Evolutionary conservation across 2,329 filamentous ascomycete genomes (phyloP).

Genomic region (Scedosporium apiospermum): DNA sequence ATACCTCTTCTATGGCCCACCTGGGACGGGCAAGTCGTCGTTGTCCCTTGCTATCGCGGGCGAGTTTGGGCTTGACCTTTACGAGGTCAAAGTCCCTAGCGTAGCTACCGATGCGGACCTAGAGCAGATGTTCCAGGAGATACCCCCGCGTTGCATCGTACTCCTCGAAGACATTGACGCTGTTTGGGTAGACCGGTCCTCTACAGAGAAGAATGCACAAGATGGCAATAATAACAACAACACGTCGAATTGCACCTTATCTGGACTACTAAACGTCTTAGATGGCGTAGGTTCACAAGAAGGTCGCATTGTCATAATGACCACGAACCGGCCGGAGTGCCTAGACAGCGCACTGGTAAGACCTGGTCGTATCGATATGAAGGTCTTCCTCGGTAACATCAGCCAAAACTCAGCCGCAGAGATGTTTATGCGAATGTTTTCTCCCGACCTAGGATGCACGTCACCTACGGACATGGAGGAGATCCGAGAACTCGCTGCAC

Average conservation of each 20-base stretch:
- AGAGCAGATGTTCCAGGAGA: constrained; percentile 51
- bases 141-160: constrained; percentile 62
- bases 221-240: constrained; percentile 26
- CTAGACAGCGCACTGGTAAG: constrained; percentile 54
- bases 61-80: constrained; percentile 60
- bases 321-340: constrained; percentile 52
- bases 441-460: constrained; percentile 20
- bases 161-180: constrained; percentile 70
- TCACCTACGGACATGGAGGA: constrained; percentile 18
- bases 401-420: constrained; percentile 30
- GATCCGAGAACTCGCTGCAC: constrained; percentile 29
- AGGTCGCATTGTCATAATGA: constrained; percentile 53
- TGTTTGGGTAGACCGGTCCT: constrained; percentile 56
- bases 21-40: constrained; percentile 71
- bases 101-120: constrained; percentile 59
- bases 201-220: constrained; percentile 22
- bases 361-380: constrained; percentile 52
- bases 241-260: constrained; percentile 51
- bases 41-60: constrained; percentile 62
- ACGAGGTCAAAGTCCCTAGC: constrained; percentile 61
- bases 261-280: constrained; percentile 70
- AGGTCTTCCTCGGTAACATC: constrained; percentile 46
- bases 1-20: constrained; percentile 75
- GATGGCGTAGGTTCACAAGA: constrained; percentile 64
- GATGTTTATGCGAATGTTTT: constrained; percentile 39